phyloP scores from a whole-genome alignment of 257 asterid species.

The Solanum appendiculatum region DNA sequence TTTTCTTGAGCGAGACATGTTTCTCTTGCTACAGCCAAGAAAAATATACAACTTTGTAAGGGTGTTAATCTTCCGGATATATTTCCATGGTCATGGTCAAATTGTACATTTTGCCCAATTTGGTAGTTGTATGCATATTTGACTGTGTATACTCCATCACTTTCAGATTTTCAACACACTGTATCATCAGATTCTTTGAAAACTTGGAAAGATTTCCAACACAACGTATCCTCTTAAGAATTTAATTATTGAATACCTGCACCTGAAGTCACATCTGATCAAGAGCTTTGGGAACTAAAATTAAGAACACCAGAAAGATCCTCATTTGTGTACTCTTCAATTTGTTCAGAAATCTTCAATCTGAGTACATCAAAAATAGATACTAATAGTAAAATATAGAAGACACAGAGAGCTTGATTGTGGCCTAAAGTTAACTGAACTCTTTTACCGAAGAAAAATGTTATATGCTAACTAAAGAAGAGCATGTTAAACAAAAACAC shows the following conservation, averaged over 20 bases:
- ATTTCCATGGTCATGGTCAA: too few species aligned
- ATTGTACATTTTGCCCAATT: too few species aligned
- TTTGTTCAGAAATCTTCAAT: not conserved
- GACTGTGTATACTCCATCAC: too few species aligned
- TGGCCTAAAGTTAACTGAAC: not conserved
- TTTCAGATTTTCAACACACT: too few species aligned
- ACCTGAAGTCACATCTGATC: not conserved
- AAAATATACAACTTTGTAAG: too few species aligned
- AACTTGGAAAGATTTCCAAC: too few species aligned
- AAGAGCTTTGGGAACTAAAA: not conserved
- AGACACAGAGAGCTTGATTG: not conserved
- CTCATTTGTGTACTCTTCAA: not conserved
- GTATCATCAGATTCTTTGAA: too few species aligned
- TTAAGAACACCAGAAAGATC: not conserved
- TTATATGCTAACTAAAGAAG: not conserved
- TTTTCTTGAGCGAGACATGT: too few species aligned
- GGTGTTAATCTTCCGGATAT: too few species aligned
- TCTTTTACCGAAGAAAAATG: not conserved
- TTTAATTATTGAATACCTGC: not conserved
- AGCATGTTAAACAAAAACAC: not conserved
- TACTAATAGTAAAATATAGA: not conserved
- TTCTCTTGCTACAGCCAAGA: too few species aligned
- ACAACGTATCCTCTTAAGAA: not conserved
- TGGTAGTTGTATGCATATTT: too few species aligned
- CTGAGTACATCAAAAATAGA: not conserved